Evolutionary conservation across 345 rosid genomes (phyloP), one percentile per base, ranked within the genome.

Genomic region (Lepidium africanum): DNA sequence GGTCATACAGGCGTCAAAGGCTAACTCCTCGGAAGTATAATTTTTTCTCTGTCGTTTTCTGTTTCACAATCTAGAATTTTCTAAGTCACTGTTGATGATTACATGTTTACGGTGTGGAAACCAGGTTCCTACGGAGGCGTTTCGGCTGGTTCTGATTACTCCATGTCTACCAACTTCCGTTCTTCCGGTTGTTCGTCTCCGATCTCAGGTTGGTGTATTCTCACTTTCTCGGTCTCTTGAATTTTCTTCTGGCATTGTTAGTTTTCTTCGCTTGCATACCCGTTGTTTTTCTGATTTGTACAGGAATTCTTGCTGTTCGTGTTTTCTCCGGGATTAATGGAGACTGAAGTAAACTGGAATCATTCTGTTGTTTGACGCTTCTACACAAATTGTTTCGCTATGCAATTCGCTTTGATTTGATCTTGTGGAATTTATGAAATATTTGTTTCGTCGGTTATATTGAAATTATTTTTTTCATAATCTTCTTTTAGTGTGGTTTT

Each of bases 51-150:
- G 38, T 46, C 65, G 7, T 25, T 69, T 37, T 67, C 63, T 69
- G 62, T 71, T 45, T 55, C 14, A 30, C 21, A 25, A 2, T 50
- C 36, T 17, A 11, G 21, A 42, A 23, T 55, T 47, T 46, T 32
- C 37, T 50, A 25, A 25, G 23, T 27, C 10, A 25, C 16, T 71
- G 61, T 60, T 52, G 67, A 55, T 19, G 53, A 47, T 14, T 48
- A 37, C 41, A 35, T 15, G 32, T 27, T 14, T 2, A 5, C 71
- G 21, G 37, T 17, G 43, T 27, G 15, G 52, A 42, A 53, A 68
- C 14, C 59, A 48, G 71, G 76, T 65, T 33, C 11, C n/a, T 73
- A 64, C 71, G 65, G 49, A 60, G 65, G 45, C 54, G 76, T 46
- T 64, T 55, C 8, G 41, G 16, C 17, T 62, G 40, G 10, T 46